Evolutionary conservation across 805 yeast species (phyloP), one percentile per base, ranked within the genome.

Genomic region (Sugiyamaella smithiae): DNA sequence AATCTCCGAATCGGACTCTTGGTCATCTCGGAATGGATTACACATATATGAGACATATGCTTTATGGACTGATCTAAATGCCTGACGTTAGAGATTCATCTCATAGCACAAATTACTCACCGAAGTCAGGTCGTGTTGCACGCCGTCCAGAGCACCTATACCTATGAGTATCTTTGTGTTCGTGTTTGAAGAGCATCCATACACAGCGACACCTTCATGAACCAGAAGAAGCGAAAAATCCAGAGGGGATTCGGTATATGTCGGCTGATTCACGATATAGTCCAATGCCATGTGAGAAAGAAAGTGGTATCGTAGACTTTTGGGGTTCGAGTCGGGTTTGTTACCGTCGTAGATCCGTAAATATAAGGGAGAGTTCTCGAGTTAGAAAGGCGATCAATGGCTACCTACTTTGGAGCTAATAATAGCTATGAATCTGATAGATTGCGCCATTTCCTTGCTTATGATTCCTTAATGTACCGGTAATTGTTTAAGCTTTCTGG

Each of bases 221-320:
- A 64, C 61, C 22, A 67, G 46, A 29, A 66, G 54, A 33, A 64
- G 43, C 2, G 59, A 51, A 43, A 40, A 57, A 37, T 33, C 65
- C 48, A 36, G 45, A 11, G 53, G 48, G 20, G 35, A 53, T 16
- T 46, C 56, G 12, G 56, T 46, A 31, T 42, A 51, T 40, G 44
- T 49, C 33, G 52, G 41, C 45, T 59, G 60, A n/a, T 60, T 47
- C 43, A 55, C 50, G 23, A 65, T 46, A 51, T 61, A 67, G 53
- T 67, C 70, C 28, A 67, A 56, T 3, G 70, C 60, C 69, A 67
- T 67, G 49, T 66, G 67, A 7, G 69, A 63, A 5, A 66, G 53
- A 47, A 64, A 64, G 48, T 66, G 67, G 52, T 63, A 61, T 43
- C 38, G 19, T 19, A 35, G 16, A 19, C 22, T 35, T 41, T 12